phyloP scores from a whole-genome alignment of 106 monocot genomes.

The Chionographis japonica region DNA sequence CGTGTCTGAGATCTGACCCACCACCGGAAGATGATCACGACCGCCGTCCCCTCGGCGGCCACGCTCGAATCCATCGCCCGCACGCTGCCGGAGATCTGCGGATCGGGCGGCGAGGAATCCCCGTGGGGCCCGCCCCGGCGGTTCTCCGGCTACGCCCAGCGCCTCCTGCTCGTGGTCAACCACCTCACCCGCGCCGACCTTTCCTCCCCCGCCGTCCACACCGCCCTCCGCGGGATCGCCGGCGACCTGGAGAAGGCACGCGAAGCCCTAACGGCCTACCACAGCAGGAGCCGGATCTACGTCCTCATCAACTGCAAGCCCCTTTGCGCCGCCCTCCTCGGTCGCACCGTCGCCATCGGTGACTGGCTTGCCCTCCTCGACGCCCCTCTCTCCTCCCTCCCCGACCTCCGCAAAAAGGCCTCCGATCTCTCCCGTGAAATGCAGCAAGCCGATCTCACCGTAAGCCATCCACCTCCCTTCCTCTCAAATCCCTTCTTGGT shows the following conservation, averaged over 20 bases:
- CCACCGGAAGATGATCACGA: background rate
- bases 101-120: constrained; percentile 2
- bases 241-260: constrained; percentile 19
- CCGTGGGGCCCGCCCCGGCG: constrained; percentile 32
- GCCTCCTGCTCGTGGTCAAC: constrained; percentile 25
- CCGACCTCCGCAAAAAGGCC: constrained; percentile 40
- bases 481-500: background rate
- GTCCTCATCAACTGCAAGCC: constrained; percentile 34
- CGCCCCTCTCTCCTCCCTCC: constrained; percentile 9
- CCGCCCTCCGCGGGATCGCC: constrained; percentile 36
- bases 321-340: constrained; percentile 24
- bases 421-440: constrained; percentile 37
- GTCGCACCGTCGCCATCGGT: constrained; percentile 11
- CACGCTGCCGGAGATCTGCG: constrained; percentile 17
- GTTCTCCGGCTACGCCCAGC: constrained; percentile 22
- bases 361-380: constrained; percentile 44
- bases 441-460: constrained; percentile 22
- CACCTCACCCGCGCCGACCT: constrained; percentile 13
- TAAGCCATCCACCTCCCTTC: background rate
- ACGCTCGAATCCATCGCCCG: constrained; percentile 16
- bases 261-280: constrained; percentile 13
- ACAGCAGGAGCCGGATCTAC: constrained; percentile 19
- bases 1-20: no score
- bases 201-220: constrained; percentile 14
- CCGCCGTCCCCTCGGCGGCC: constrained; percentile 4